Evolutionary conservation across 2,329 filamentous ascomycete genomes (phyloP).

Genomic region (Phaeosphaeriaceae sp.): DNA sequence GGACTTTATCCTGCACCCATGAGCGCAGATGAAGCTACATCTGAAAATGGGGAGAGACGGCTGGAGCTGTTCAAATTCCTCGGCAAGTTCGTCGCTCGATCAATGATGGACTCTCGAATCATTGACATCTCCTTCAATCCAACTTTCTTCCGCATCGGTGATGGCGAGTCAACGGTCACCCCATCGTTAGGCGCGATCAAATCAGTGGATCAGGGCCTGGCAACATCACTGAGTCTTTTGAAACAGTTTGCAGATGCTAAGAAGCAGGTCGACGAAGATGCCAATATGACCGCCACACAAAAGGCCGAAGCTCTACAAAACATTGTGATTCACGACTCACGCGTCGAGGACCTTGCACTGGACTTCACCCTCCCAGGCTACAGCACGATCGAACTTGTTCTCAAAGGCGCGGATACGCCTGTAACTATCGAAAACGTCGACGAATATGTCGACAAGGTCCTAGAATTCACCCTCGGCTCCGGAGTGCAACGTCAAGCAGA

Average conservation of each 20-base stretch:
- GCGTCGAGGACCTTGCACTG: slow-evolving; percentile 84
- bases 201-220: slow-evolving; percentile 84
- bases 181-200: slow-evolving; percentile 90
- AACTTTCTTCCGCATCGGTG: slow-evolving; percentile 94
- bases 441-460: slow-evolving; percentile 82
- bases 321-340: slow-evolving; percentile 76
- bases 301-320: slow-evolving; percentile 73
- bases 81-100: slow-evolving; percentile 95
- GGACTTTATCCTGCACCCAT: slow-evolving; percentile 93
- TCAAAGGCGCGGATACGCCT: slow-evolving; percentile 73
- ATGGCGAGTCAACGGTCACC: slow-evolving; percentile 67
- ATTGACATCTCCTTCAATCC: slow-evolving; percentile 98
- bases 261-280: slow-evolving; percentile 78
- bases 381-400: slow-evolving; percentile 77
- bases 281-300: slow-evolving; percentile 67
- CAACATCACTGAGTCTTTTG: slow-evolving; percentile 82
- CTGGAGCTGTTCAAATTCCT: slow-evolving; percentile 90
- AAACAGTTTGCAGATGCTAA: slow-evolving; percentile 87
- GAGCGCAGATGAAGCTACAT: slow-evolving; percentile 74
- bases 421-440: slow-evolving; percentile 94
- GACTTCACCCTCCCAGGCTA: slow-evolving; percentile 97
- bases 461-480: slow-evolving; percentile 87
- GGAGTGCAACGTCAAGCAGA: slow-evolving; percentile 90
- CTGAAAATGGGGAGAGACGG: slow-evolving; percentile 84
- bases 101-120: slow-evolving; percentile 97